Base-by-base conservation (phyloP, 208 protist genomes). In the Acanthamoeba triangularis region DNA sequence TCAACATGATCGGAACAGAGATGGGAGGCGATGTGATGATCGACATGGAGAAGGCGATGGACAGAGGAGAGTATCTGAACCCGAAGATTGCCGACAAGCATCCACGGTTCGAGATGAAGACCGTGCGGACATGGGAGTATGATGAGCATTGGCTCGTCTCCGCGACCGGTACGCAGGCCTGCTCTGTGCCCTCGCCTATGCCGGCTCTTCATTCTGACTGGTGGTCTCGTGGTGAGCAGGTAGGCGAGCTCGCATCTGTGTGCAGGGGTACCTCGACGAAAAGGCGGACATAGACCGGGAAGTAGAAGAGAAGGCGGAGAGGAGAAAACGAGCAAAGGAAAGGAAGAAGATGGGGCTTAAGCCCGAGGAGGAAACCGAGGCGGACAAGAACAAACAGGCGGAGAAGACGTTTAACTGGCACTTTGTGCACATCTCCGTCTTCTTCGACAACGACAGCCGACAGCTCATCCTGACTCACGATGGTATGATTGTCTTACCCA, bases 361-460 rank as follows among this genome's bases (percentile, higher is more conserved):
- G 30, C 80, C 80, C 28, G 78, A 85, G 37, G 80, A 65, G 49
- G 80, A 88, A 14, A 16, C 3, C 44, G 20, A 80, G 72, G 41
- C 10, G 10, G 74, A 11, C 23, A 63, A 88, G 33, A 37, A 88
- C 23, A 28, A 59, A 16, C n/a, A 30, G 35, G 2, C 74, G 11
- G 80, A 88, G 52, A 88, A 88, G 80, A 20, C n/a, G 30, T 88
- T 52, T 30, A 63, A 88, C 80, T 88, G 80, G 80, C 6, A 59
- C 52, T 88, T 88, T n/a, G 80, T 63, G n/a, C 80, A 88, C 52
- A 88, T 88, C 28, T 88, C 80, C 3, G 80, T 44, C 80, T 88
- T 88, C 52, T 88, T 88, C n/a, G 49, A 88, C 52, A 63, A 88
- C 80, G 80, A 88, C 52, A 65, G 49, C 30, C 80, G 52, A 28